Conservation (phyloP, 495 filamentous ascomycete species). For the Penicillium crystallinum region DNA sequence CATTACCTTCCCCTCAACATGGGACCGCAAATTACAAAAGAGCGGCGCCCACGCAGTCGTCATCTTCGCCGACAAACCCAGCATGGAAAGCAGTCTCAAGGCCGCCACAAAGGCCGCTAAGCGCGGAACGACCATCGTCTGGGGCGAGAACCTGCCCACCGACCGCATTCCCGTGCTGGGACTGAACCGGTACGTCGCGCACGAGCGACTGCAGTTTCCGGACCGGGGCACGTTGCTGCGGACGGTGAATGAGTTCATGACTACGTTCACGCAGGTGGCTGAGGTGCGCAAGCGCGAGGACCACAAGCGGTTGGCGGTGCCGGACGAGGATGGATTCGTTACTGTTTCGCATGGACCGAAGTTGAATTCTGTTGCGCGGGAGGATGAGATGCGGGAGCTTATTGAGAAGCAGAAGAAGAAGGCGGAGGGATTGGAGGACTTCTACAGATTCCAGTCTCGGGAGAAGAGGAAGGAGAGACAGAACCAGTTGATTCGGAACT, state of each 20-base stretch:
- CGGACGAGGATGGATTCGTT: conserved; percentile 93
- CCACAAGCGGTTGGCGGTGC: conserved; percentile 61
- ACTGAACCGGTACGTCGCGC: conserved; percentile 52
- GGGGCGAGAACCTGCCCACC: conserved; percentile 56
- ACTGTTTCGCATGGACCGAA: conserved; percentile 77
- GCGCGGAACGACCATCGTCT: conserved; percentile 42
- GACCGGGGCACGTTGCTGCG: conserved; percentile 55
- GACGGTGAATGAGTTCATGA: conserved; percentile 78
- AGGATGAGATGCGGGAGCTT: conserved; percentile 68
- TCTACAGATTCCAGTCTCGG: conserved; percentile 90
- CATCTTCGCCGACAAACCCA: conserved; percentile 73
- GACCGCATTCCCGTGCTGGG: conserved; percentile 54
- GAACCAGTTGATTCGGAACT: conserved; percentile 53
- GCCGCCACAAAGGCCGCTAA: conserved; percentile 59
- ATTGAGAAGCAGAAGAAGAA: conserved; percentile 70
- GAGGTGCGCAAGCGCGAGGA: conserved; percentile 58
- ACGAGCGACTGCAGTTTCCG: conserved; percentile 65
- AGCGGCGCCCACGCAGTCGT: conserved; percentile 77
- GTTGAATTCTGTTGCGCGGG: conserved; percentile 63
- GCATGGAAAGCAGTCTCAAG: conserved; percentile 66
- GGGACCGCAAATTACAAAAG: conserved; percentile 65
- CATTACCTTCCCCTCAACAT: conserved; percentile 57
- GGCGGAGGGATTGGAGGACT: conserved; percentile 62
- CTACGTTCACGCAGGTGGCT: conserved; percentile 60
- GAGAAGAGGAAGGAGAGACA: conserved; percentile 85